Evolutionary conservation across 2,329 filamentous ascomycete species (phyloP).

Genomic region (Myriosclerotinia duriaeana): DNA sequence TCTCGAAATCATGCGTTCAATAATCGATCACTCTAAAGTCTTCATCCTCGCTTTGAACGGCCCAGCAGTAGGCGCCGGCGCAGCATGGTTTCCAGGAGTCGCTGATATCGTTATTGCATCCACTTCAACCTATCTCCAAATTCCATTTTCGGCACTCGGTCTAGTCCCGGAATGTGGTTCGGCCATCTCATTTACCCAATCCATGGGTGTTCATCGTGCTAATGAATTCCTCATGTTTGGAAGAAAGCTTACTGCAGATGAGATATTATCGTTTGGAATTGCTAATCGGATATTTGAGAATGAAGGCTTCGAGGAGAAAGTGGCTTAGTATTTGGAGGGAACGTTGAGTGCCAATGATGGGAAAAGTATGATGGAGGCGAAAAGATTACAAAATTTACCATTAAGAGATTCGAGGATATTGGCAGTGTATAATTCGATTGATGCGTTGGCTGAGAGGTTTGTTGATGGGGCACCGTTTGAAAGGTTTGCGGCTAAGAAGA

Average conservation of each 20-base stretch:
- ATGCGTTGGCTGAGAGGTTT: constrained; percentile 51
- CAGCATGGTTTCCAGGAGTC: constrained; percentile 51
- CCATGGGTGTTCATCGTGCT: constrained; percentile 50
- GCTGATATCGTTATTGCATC: constrained; percentile 51
- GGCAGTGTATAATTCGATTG: constrained; percentile 48
- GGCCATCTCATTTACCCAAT: constrained; percentile 47
- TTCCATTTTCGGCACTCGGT: constrained; percentile 49
- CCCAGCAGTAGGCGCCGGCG: constrained; percentile 51
- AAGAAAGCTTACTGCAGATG: constrained; percentile 46
- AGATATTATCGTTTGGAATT: constrained; percentile 47
- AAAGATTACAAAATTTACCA: constrained; percentile 50
- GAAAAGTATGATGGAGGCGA: constrained; percentile 53
- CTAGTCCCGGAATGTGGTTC: constrained; percentile 52
- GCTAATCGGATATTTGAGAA: constrained; percentile 48
- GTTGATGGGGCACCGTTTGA: constrained; percentile 48
- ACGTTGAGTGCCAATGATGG: constrained; percentile 49
- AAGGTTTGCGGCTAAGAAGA: constrained; percentile 47
- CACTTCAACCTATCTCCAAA: constrained; percentile 47
- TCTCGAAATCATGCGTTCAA: constrained; percentile 46
- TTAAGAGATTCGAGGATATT: constrained; percentile 47
- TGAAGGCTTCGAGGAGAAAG: constrained; percentile 46
- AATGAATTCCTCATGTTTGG: constrained; percentile 56
- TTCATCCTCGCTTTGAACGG: constrained; percentile 52
- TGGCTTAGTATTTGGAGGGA: constrained; percentile 45
- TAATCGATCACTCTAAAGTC: constrained; percentile 53